phyloP scores from a whole-genome alignment of 257 asterid genomes.

The Salvia rosmarinus region DNA sequence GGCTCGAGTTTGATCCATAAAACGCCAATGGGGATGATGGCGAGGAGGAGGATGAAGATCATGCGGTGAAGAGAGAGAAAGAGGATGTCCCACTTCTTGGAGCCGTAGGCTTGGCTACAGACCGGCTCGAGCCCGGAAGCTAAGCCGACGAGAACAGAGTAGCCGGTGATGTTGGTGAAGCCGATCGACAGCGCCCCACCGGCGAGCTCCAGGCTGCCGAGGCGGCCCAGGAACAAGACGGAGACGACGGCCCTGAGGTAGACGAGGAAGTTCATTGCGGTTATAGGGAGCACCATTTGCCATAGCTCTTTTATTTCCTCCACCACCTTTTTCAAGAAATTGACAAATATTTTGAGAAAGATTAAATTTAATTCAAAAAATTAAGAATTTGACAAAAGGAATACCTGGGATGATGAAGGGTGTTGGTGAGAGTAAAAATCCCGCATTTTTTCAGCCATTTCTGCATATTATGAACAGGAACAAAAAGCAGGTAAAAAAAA shows the following conservation, averaged over 20 bases:
- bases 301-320: constrained; percentile 83
- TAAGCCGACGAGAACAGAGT: constrained; percentile 74
- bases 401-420: constrained; percentile 69
- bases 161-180: constrained; percentile 88
- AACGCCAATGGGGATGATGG: constrained; percentile 63
- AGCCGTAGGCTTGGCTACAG: constrained; percentile 79
- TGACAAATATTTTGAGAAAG: background rate
- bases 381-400: background rate
- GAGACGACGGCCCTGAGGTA: constrained; percentile 80
- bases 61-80: constrained; percentile 66
- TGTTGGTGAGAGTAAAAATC: constrained; percentile 55
- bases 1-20: constrained; percentile 75
- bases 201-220: constrained; percentile 83
- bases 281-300: constrained; percentile 80
- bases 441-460: constrained; percentile 57
- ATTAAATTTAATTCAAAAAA: background rate
- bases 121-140: constrained; percentile 90
- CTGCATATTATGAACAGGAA: constrained; percentile 2
- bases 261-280: constrained; percentile 80
- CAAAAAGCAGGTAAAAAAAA: background rate
- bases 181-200: constrained; percentile 91
- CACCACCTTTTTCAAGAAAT: constrained; percentile 52
- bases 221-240: constrained; percentile 72
- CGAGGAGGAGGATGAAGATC: constrained; percentile 68
- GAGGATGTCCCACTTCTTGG: constrained; percentile 65